Conservation (phyloP, 306 rosid genomes). For the Parietaria judaica region DNA sequence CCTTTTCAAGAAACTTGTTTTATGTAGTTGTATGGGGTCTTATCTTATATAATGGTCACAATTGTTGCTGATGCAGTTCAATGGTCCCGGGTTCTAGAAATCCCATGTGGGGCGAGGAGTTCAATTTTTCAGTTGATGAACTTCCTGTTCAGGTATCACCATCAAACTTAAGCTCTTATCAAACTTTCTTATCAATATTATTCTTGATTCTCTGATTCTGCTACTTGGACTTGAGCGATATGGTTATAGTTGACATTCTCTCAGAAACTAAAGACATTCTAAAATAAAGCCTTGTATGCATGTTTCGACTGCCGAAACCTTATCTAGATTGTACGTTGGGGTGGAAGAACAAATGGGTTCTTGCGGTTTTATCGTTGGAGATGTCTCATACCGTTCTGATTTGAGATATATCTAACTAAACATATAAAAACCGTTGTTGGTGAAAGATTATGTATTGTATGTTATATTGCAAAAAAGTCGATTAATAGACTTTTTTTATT, state of each 20-base stretch:
- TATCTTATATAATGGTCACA: conserved; percentile 13
- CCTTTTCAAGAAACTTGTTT: neutral
- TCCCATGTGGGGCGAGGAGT: conserved; percentile 99
- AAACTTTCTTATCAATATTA: neutral
- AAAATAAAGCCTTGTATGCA: too few species aligned
- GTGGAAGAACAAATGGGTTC: too few species aligned
- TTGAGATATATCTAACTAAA: too few species aligned
- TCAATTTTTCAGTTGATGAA: conserved; percentile 88
- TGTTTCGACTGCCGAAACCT: too few species aligned
- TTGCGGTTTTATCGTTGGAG: too few species aligned
- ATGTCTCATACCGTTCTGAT: too few species aligned
- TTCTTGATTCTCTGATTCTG: neutral
- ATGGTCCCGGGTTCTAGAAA: conserved; percentile 99
- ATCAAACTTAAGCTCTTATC: neutral
- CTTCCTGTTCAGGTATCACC: conserved; percentile 81
- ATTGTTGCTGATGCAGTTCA: conserved; percentile 57
- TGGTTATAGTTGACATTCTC: neutral
- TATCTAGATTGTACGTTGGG: too few species aligned
- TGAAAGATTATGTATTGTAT: neutral
- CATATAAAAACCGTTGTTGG: neutral
- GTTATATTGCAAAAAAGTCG: conserved; percentile 4
- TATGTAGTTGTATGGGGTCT: conserved; percentile 6
- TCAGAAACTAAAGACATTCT: neutral
- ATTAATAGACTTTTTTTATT: conserved; percentile 10
- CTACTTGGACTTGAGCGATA: neutral